phyloP scores from a whole-genome alignment of 2,329 filamentous ascomycete genomes.

The Stylonectria norvegica region DNA sequence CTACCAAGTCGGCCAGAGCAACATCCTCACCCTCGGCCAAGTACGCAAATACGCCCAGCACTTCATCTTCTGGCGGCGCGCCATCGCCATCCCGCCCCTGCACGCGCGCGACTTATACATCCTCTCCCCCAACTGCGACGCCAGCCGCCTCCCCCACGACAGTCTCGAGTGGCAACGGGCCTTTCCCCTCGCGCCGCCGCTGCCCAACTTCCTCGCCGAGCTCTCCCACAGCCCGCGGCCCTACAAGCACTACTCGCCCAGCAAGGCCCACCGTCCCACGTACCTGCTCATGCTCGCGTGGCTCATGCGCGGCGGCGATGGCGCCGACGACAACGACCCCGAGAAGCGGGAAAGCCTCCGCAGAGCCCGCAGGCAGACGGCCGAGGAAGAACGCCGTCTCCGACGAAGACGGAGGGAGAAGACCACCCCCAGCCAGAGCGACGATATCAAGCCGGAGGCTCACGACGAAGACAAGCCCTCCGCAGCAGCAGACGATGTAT shows the following conservation, averaged over 20 bases:
- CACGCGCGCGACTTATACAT: slow-evolving; percentile 90
- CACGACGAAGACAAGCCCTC: slow-evolving; percentile 16
- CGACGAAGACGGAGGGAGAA: slow-evolving; percentile 65
- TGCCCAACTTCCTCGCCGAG: slow-evolving; percentile 83
- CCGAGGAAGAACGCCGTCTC: slow-evolving; percentile 71
- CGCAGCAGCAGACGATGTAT: slow-evolving; percentile 14
- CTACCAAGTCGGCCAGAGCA: slow-evolving; percentile 66
- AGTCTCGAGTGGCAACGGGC: slow-evolving; percentile 68
- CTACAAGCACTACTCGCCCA: slow-evolving; percentile 81
- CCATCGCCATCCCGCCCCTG: slow-evolving; percentile 84
- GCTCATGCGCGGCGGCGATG: slow-evolving; percentile 75
- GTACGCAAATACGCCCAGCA: slow-evolving; percentile 87
- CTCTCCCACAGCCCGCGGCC: slow-evolving; percentile 77
- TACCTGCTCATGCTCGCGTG: slow-evolving; percentile 92
- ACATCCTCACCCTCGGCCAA: slow-evolving; percentile 72
- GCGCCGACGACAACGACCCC: slow-evolving; percentile 47
- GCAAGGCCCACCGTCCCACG: slow-evolving; percentile 77
- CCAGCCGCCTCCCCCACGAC: slow-evolving; percentile 65
- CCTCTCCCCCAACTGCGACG: slow-evolving; percentile 83
- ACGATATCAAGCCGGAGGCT: slow-evolving; percentile 25
- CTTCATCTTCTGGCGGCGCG: slow-evolving; percentile 93
- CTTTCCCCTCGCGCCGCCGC: slow-evolving; percentile 78
- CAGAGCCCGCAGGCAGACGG: slow-evolving; percentile 62
- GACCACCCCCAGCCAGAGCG: slow-evolving; percentile 38
- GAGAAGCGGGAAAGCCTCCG: slow-evolving; percentile 60